phyloP scores from a whole-genome alignment of 2,329 filamentous ascomycete species.

The Beauveria sp. region DNA sequence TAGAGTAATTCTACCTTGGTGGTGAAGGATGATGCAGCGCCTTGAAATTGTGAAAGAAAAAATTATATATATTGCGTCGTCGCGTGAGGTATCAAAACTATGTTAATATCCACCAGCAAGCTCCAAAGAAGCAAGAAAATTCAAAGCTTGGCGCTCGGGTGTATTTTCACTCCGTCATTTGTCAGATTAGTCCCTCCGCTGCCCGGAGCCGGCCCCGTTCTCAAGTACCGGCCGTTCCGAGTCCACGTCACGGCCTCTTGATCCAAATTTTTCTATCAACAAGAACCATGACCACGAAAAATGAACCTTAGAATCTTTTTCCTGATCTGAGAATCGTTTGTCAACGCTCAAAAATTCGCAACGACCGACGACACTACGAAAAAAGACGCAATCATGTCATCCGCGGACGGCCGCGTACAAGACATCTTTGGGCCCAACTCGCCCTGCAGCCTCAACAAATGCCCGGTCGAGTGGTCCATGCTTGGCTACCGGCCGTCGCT shows the following conservation, averaged over 20 bases:
- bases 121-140: neutral
- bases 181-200: neutral
- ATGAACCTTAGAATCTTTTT: no score
- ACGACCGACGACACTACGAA: neutral
- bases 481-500: conserved; percentile 49
- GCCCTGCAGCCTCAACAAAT: conserved; percentile 41
- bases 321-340: no score
- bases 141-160: neutral
- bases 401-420: neutral
- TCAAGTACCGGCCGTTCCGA: neutral
- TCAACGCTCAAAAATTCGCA: neutral
- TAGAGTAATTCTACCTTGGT: neutral
- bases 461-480: conserved; percentile 38
- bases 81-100: no score
- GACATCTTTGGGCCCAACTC: conserved; percentile 33
- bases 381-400: neutral
- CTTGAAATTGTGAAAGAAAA: neutral
- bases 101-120: neutral
- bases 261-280: neutral
- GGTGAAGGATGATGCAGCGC: neutral
- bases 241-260: neutral
- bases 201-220: neutral
- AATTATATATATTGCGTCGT: neutral
- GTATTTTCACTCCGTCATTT: neutral
- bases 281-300: neutral